Percentiles rank a stretch among this genome's conserved stretches.
Evolutionary conservation across 2,329 filamentous ascomycete genomes (phyloP).

Genomic region (Achaetomium macrosporum): DNA sequence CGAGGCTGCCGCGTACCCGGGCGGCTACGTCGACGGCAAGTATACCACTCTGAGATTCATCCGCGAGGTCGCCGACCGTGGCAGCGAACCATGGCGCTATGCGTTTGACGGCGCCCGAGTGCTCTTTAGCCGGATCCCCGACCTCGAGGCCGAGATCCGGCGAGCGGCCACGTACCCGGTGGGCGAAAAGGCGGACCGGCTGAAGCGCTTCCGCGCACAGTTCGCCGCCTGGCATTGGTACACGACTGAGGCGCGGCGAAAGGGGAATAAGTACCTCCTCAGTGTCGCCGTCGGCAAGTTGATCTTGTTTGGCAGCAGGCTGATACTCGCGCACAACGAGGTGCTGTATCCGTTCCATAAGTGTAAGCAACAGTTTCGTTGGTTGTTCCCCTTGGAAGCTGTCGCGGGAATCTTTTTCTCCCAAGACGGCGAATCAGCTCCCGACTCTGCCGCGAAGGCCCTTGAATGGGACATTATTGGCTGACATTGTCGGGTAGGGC

Average conservation of each 20-base stretch:
- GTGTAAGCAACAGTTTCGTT: no score
- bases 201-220: conserved; percentile 16
- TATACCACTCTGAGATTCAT: conserved; percentile 16
- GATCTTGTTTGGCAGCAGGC: conserved; percentile 17
- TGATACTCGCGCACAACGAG: conserved; percentile 20
- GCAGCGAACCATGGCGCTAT: conserved; percentile 19
- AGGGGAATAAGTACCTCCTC: conserved; percentile 15
- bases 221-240: conserved; percentile 18
- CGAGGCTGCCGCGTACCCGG: conserved; percentile 13
- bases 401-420: no score
- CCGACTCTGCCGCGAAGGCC: no score
- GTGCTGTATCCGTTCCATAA: conserved; percentile 22
- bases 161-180: conserved; percentile 6
- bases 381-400: no score
- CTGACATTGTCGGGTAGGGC: no score
- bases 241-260: conserved; percentile 8
- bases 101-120: conserved; percentile 14
- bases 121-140: neutral
- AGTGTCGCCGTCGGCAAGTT: conserved; percentile 15
- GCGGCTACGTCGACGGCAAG: conserved; percentile 19
- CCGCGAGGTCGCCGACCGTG: conserved; percentile 8
- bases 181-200: conserved; percentile 9
- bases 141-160: no score
- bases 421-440: no score
- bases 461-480: no score